These are phyloP conservation scores for Penicillium sp. DNA, from an alignment of 2,329 filamentous ascomycete genomes.

Conservation along the genomic window DNA sequence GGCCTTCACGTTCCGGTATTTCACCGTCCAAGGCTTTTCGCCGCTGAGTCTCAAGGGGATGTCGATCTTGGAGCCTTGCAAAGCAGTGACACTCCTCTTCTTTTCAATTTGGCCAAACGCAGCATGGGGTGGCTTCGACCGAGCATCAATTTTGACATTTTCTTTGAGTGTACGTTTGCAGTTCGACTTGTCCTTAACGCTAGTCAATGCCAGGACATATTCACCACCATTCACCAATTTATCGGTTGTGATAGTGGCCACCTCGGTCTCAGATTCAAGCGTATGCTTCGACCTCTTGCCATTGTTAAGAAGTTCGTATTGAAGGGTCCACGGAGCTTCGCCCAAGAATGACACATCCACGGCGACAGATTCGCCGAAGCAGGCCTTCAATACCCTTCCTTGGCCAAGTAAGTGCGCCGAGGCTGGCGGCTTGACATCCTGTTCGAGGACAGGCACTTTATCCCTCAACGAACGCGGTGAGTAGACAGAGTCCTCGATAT, in stretches of 20 bases:
- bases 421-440: conserved; percentile 91
- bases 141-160: conserved; percentile 81
- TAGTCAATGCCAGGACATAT: conserved; percentile 83
- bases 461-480: conserved; percentile 65
- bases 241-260: conserved; percentile 75
- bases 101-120: conserved; percentile 86
- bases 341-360: conserved; percentile 77
- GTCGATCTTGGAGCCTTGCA: conserved; percentile 74
- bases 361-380: conserved; percentile 79
- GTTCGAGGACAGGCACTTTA: conserved; percentile 70
- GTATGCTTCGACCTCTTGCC: conserved; percentile 77
- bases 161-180: conserved; percentile 87
- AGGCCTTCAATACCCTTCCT: conserved; percentile 65
- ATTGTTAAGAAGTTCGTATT: conserved; percentile 91
- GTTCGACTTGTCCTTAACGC: conserved; percentile 80
- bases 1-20: conserved; percentile 71
- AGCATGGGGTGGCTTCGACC: conserved; percentile 83
- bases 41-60: conserved; percentile 86
- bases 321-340: conserved; percentile 83
- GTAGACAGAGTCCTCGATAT: conserved; percentile 84
- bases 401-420: conserved; percentile 70
- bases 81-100: conserved; percentile 71
- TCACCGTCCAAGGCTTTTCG: conserved; percentile 80
- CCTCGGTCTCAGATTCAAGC: conserved; percentile 64
- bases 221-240: conserved; percentile 80